These are phyloP conservation scores for Beta lomatogona DNA, from an alignment of 179 eudicot genomes.

Conservation along the genomic window DNA sequence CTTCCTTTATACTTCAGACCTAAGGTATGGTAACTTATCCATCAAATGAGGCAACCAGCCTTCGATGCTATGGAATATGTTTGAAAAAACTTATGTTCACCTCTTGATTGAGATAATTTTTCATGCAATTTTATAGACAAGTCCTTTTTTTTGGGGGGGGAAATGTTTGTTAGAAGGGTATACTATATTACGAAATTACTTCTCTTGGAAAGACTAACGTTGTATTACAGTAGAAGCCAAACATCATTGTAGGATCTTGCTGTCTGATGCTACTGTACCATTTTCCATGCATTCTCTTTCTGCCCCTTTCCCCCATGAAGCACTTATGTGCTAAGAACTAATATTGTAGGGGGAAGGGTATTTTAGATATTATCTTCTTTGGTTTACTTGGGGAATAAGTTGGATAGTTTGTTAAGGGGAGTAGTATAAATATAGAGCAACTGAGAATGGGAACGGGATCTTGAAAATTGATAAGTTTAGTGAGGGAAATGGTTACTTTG, in stretches of 20 bases:
- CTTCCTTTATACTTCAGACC: conserved; percentile 87
- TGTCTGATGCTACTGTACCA: background rate
- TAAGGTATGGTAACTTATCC: conserved; percentile 48
- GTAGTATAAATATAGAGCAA: too few relatives aligned
- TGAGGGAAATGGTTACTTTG: too few relatives aligned
- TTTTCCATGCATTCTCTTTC: background rate
- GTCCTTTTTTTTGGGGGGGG: background rate
- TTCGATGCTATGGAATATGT: background rate
- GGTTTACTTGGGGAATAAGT: too few relatives aligned
- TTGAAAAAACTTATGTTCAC: background rate
- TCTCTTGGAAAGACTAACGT: background rate
- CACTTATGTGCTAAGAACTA: background rate
- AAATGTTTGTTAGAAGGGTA: background rate
- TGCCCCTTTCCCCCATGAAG: background rate
- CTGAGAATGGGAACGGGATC: too few relatives aligned
- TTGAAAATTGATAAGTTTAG: too few relatives aligned
- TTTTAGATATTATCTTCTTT: too few relatives aligned
- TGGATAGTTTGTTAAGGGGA: too few relatives aligned
- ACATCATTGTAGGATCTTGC: background rate
- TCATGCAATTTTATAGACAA: background rate
- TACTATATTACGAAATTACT: background rate
- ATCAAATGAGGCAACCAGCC: background rate
- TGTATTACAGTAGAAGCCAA: background rate
- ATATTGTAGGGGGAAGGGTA: too few relatives aligned
- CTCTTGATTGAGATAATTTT: background rate